phyloP scores from a whole-genome alignment of 441 rosid species.

The Populus hybrid region DNA sequence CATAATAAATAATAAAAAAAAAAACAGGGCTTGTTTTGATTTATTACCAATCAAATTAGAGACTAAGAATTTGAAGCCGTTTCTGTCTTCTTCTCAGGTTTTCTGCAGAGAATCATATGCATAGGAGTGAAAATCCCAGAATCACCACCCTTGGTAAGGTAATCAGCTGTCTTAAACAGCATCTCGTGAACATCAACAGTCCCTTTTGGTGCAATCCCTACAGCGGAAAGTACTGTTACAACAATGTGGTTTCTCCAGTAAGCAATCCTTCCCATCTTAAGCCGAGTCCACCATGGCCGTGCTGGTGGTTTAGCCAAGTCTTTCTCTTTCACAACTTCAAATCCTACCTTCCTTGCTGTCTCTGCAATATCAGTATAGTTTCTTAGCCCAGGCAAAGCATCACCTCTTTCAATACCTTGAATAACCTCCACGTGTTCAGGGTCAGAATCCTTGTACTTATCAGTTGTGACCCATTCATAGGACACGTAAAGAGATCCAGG shows the following conservation, averaged over 20 bases:
- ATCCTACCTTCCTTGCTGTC: conserved; percentile 68
- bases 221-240: conserved; percentile 54
- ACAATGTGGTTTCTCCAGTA: conserved; percentile 92
- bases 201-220: conserved; percentile 85
- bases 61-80: conserved; percentile 23
- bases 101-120: conserved; percentile 90
- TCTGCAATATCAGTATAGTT: conserved; percentile 53
- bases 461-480: conserved; percentile 93
- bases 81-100: conserved; percentile 35
- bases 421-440: conserved; percentile 67
- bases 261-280: conserved; percentile 77
- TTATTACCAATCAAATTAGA: conserved; percentile 7
- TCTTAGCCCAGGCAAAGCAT: conserved; percentile 82
- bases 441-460: conserved; percentile 42
- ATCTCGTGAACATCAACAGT: conserved; percentile 89
- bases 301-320: conserved; percentile 77
- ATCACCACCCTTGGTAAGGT: too few relatives aligned
- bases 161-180: conserved; percentile 49
- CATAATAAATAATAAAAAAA: not conserved
- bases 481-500: conserved; percentile 80
- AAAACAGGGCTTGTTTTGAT: not conserved
- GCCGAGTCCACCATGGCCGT: conserved; percentile 73
- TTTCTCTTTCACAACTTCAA: conserved; percentile 75
- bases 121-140: conserved; percentile 46
- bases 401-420: conserved; percentile 85